phyloP scores from a whole-genome alignment of 2,329 filamentous ascomycete species.

The Parascedosporium putredinis region DNA sequence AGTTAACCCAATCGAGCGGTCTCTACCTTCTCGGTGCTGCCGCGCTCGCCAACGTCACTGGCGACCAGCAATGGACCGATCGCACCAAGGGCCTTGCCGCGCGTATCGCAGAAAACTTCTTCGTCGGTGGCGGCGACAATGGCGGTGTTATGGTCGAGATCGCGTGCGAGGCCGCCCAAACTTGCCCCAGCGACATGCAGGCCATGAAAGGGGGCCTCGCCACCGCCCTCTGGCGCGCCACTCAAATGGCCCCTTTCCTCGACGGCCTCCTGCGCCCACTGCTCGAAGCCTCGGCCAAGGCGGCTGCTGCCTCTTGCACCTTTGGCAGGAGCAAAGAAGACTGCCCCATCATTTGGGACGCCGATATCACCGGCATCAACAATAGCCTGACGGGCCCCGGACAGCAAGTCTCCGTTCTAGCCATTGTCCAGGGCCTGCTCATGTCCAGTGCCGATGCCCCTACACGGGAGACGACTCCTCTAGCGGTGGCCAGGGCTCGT shows the following conservation, averaged over 20 bases:
- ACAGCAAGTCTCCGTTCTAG: constrained; percentile 55
- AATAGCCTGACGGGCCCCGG: constrained; percentile 46
- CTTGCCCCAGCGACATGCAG: constrained; percentile 53
- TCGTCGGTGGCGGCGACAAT: constrained; percentile 38
- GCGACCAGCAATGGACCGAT: constrained; percentile 40
- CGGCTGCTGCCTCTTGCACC: constrained; percentile 46
- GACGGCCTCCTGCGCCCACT: constrained; percentile 33
- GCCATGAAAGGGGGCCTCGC: constrained; percentile 60
- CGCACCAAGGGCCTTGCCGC: constrained; percentile 42
- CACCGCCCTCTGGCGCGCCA: constrained; percentile 52
- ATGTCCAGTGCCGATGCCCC: constrained; percentile 16
- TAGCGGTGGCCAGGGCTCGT: not conserved
- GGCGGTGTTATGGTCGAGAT: constrained; percentile 55
- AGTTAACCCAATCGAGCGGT: constrained; percentile 57
- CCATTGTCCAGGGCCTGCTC: constrained; percentile 51
- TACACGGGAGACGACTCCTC: too few species aligned
- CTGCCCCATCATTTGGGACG: constrained; percentile 59
- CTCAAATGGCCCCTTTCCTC: constrained; percentile 46
- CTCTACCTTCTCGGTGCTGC: constrained; percentile 57
- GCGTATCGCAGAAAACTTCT: constrained; percentile 36
- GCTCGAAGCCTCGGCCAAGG: constrained; percentile 40
- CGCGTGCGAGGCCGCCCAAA: constrained; percentile 48
- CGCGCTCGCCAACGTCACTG: constrained; percentile 51
- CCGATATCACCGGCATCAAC: constrained; percentile 34
- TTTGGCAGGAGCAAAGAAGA: constrained; percentile 40